Evolutionary conservation across 129 eudicot genomes (phyloP), one percentile per base, ranked within the genome.

Genomic region (Arctium minus): DNA sequence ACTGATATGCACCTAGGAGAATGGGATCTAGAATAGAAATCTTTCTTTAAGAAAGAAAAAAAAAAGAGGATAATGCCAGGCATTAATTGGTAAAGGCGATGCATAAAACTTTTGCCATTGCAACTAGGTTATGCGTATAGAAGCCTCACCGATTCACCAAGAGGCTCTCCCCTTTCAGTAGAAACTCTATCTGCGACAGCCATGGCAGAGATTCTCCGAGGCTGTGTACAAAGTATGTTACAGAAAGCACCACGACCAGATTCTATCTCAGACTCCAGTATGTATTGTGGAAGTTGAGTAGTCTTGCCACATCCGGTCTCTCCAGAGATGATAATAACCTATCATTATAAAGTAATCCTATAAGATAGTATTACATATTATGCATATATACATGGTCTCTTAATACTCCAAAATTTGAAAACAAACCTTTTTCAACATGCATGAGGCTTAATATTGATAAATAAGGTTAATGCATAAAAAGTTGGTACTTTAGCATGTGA

Each of bases 231-330:
- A 71, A 96, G 87, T 88, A 96, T 93, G 88, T 83, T 96, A 83
- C 98, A 91, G 72, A 96, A 96, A 70, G 99, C 99, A 74, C 98
- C 99, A 82, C 99, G 97, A 56, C 99, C 99, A 87, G 98, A 93
- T 82, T 96, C 99, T 86, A 92, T 92, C 85, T 96, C 97, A 29
- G 99, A 93, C 88, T 96, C 99, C 84, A 96, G 80, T 79, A 96
- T 93, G 86, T 91, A 96, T 46, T 96, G 99, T 76, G 99, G 99
- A 79, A 96, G 97, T 87, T 96, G 99, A 31, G 99, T 96, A 80
- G 99, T 96, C 88, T 96, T 96, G 79, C 99, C 99, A 88, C 99
- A 96, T 72, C 99, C 99, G 50, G 99, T 96, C 89, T 96, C 99
- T 3, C 99, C 99, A 84, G 99, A 96, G 68, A 96, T 90, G 39